Evolutionary conservation across 2,329 filamentous ascomycete genomes (phyloP).

Genomic region (Amauroascus verrucosus): DNA sequence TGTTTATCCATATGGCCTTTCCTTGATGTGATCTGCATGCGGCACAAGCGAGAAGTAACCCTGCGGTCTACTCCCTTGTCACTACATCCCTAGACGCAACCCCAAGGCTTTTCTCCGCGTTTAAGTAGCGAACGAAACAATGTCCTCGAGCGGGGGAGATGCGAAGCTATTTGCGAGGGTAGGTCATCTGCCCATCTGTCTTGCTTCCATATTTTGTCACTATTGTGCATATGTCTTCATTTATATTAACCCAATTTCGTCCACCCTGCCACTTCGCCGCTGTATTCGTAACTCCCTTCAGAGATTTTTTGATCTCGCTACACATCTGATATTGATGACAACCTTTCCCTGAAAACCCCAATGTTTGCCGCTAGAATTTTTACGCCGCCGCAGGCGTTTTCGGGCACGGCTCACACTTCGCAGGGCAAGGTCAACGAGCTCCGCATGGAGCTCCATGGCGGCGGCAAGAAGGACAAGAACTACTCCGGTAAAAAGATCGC

Average conservation of each 20-base stretch:
- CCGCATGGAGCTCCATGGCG: slow-evolving; percentile 83
- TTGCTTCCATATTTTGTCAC: slow-evolving; percentile 19
- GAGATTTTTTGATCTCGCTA: neutral
- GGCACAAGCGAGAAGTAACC: slow-evolving; percentile 1
- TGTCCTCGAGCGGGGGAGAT: slow-evolving; percentile 71
- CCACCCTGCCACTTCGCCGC: neutral
- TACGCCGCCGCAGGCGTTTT: slow-evolving; percentile 22
- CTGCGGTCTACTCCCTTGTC: slow-evolving; percentile 8
- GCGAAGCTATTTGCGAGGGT: slow-evolving; percentile 99
- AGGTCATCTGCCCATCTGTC: slow-evolving; percentile 33
- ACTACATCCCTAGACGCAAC: neutral
- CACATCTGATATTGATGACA: neutral
- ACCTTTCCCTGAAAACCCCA: neutral
- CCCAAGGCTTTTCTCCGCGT: neutral
- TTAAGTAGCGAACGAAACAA: slow-evolving; percentile 26
- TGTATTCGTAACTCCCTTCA: neutral
- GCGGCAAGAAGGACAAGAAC: slow-evolving; percentile 97
- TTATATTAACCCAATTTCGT: neutral
- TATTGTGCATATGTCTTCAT: neutral
- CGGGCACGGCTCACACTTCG: slow-evolving; percentile 25
- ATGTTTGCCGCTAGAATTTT: slow-evolving; percentile 21
- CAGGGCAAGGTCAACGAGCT: slow-evolving; percentile 99
- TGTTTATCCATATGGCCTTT: neutral
- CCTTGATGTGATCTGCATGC: neutral
- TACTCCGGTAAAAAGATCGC: slow-evolving; percentile 91